Conservation (phyloP, 257 asterid species). For the Salvia hispanica region DNA sequence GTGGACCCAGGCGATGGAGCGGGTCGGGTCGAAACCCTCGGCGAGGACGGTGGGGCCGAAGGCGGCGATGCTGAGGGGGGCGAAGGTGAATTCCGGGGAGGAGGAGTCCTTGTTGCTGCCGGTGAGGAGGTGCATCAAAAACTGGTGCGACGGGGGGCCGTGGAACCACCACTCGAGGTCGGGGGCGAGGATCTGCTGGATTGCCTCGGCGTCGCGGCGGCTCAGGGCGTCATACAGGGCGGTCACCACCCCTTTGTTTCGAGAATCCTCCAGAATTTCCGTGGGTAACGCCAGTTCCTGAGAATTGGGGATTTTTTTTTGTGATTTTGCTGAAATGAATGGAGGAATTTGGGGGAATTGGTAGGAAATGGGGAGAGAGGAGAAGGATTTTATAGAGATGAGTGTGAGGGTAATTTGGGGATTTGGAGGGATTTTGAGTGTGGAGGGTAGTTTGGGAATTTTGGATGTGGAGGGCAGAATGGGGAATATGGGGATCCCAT, state of each 20-base stretch:
- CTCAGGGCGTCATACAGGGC: conserved; percentile 98
- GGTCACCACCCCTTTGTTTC: conserved; percentile 86
- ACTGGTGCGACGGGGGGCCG: conserved; percentile 97
- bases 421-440: neutral
- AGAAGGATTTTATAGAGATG: neutral
- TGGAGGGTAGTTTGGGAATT: neutral
- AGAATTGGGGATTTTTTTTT: neutral
- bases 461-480: neutral
- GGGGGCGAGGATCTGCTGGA: conserved; percentile 78
- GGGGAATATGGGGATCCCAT: too few relatives aligned
- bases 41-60: conserved; percentile 80
- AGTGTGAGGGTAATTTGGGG: conserved; percentile 13
- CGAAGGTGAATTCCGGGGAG: conserved; percentile 49
- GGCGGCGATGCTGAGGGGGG: conserved; percentile 70
- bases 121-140: conserved; percentile 94
- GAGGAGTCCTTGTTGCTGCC: conserved; percentile 55
- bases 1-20: conserved; percentile 86
- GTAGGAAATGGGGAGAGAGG: neutral
- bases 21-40: conserved; percentile 71
- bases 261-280: conserved; percentile 87
- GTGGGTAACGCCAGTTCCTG: conserved; percentile 80
- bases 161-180: conserved; percentile 99
- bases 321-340: too few relatives aligned
- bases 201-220: conserved; percentile 62
- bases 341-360: neutral